Conservation (phyloP, 257 asterid genomes). For the Osmanthus fragrans region DNA sequence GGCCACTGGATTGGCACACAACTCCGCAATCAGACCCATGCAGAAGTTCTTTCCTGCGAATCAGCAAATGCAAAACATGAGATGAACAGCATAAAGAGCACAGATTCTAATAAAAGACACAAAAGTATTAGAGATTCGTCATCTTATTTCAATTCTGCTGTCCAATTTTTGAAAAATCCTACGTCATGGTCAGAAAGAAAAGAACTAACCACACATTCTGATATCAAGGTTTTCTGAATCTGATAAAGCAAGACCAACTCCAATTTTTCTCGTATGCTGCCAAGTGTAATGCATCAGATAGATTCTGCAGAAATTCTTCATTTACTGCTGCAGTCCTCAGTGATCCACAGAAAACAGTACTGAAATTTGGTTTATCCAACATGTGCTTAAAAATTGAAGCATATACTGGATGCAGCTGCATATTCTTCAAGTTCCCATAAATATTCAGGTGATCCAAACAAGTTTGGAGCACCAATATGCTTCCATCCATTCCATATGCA, state of each 20-base stretch:
- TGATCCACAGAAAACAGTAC: slow-evolving; percentile 71
- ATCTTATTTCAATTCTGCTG: slow-evolving; percentile 1
- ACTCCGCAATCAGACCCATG: slow-evolving; percentile 72
- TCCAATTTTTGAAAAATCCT: neutral
- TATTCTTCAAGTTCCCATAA: slow-evolving; percentile 58
- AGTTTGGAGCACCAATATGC: slow-evolving; percentile 70
- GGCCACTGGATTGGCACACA: slow-evolving; percentile 53
- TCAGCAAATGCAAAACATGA: slow-evolving; percentile 19
- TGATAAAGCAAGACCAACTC: slow-evolving; percentile 84
- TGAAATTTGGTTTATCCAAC: slow-evolving; percentile 77
- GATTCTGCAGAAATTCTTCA: slow-evolving; percentile 73
- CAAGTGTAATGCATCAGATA: slow-evolving; percentile 63
- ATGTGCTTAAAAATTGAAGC: slow-evolving; percentile 65
- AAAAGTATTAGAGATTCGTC: neutral
- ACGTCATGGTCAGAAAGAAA: slow-evolving; percentile 15
- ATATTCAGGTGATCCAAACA: slow-evolving; percentile 69
- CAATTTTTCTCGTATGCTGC: slow-evolving; percentile 67
- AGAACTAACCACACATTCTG: slow-evolving; percentile 76
- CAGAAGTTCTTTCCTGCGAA: slow-evolving; percentile 86
- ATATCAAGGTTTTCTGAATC: slow-evolving; percentile 68
- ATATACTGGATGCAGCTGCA: slow-evolving; percentile 60
- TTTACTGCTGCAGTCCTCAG: slow-evolving; percentile 48
- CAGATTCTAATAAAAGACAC: slow-evolving; percentile 1
- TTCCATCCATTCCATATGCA: slow-evolving; percentile 70
- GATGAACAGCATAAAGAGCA: neutral